Percentiles rank a stretch among this genome's conserved stretches.
phyloP scores from a whole-genome alignment of 768 basidiomycete species.

The Lactarius pseudohatsudake region DNA sequence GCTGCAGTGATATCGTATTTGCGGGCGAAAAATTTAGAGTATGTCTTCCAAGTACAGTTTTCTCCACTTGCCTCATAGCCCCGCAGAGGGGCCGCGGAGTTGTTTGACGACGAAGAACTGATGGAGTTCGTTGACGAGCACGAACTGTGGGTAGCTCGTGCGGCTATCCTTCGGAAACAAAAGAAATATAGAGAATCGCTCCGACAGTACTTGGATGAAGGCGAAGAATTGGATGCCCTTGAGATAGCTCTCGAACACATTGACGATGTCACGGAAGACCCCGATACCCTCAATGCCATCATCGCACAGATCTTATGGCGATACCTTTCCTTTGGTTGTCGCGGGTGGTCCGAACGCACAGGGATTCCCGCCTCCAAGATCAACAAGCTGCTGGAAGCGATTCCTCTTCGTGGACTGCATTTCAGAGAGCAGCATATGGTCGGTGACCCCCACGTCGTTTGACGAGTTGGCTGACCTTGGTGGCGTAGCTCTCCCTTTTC shows the following conservation, averaged over 20 bases:
- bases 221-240: constrained; percentile 49
- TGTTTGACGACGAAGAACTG: constrained; percentile 55
- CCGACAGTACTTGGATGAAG: constrained; percentile 49
- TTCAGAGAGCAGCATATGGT: constrained; percentile 11
- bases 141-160: constrained; percentile 51
- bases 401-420: neutral
- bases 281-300: constrained; percentile 35
- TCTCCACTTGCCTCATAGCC: neutral
- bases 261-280: constrained; percentile 28
- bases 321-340: constrained; percentile 22
- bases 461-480: neutral
- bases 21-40: constrained; percentile 14
- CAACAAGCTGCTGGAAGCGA: neutral
- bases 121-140: constrained; percentile 57
- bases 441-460: neutral
- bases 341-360: constrained; percentile 9
- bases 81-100: constrained; percentile 44
- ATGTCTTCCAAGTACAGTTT: constrained; percentile 2
- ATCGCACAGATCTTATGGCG: constrained; percentile 42
- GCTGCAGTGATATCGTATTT: constrained; percentile 15
- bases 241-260: constrained; percentile 42
- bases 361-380: neutral
- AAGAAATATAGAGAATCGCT: constrained; percentile 51
- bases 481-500: constrained; percentile 14
- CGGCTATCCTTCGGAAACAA: constrained; percentile 44